These are phyloP conservation scores for Monosporozyma yasuniensis DNA, from an alignment of 805 yeast species.

Conservation along the genomic window DNA sequence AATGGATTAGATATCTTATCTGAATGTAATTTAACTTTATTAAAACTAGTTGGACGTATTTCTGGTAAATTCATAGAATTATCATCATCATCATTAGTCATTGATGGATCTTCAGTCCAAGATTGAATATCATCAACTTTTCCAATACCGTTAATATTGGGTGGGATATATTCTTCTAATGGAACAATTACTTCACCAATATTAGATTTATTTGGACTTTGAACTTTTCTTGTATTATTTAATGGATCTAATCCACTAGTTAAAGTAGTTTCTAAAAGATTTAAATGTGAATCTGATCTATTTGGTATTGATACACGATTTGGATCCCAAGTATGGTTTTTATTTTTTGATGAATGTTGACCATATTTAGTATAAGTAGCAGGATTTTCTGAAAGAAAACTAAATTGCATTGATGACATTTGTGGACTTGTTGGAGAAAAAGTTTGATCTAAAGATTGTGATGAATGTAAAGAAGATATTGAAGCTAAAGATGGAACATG, in stretches of 20 bases:
- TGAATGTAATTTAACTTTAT: neutral
- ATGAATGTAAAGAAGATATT: slow-evolving; percentile 26
- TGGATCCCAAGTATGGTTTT: slow-evolving; percentile 11
- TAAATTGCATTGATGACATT: slow-evolving; percentile 10
- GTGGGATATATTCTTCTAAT: slow-evolving; percentile 31
- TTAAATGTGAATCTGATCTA: slow-evolving; percentile 14
- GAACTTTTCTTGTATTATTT: neutral
- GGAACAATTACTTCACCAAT: slow-evolving; percentile 35
- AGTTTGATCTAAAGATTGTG: slow-evolving; percentile 27
- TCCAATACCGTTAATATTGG: slow-evolving; percentile 26
- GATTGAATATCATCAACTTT: slow-evolving; percentile 19
- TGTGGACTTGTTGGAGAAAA: slow-evolving; percentile 26
- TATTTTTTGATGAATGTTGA: neutral
- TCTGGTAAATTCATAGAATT: slow-evolving; percentile 2
- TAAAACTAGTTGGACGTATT: slow-evolving; percentile 2
- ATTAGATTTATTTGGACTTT: slow-evolving; percentile 11
- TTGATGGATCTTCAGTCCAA: slow-evolving; percentile 1
- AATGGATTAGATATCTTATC: neutral
- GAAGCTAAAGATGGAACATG: slow-evolving; percentile 25
- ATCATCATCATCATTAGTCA: slow-evolving; percentile 1
- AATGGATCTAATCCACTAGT: slow-evolving; percentile 1
- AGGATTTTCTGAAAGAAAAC: slow-evolving; percentile 8
- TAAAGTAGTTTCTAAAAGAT: slow-evolving; percentile 8
- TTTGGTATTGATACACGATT: slow-evolving; percentile 12
- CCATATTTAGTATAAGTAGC: neutral